Base-by-base conservation (phyloP, 768 basidiomycete species). In the Tylopilus sp. region DNA sequence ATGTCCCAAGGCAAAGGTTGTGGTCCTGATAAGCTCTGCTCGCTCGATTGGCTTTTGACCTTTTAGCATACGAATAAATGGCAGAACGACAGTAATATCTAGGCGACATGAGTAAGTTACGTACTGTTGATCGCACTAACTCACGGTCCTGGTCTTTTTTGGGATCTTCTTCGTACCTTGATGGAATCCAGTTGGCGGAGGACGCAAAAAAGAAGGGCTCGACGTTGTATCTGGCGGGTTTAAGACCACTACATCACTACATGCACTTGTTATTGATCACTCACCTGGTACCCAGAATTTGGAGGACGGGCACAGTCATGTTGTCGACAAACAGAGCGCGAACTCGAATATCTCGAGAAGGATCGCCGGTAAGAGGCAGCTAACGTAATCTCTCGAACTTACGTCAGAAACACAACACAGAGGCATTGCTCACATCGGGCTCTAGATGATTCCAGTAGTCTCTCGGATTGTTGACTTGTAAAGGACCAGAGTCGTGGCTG, bases 131-230 rank as follows among this genome's bases (percentile, higher is more conserved):
- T 46, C 43, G 48, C 48, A 23, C 53, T 33, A 20, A 71, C 81
- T 58, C 58, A 84, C 81, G 82, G 67, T 85, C 83, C 56, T 67
- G 52, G 0, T 66, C 64, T 21, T 61, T 51, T 20, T 60, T 53
- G 2, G 75, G 64, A 36, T 78, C 77, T 58, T 83, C 82, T 53
- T 83, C 75, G 39, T 79, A 86, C 47, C 82, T 78, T 1, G 81
- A 80, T 0, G 84, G 85, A 41, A 85, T 86, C 82, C 82, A 83
- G 55, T 80, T 83, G 13, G 77, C 61, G 0, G 82, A 79, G 1
- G n/a, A n/a, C n/a, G n/a, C n/a, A n/a, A n/a, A n/a, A n/a, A n/a
- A n/a, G n/a, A n/a, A n/a, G n/a, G n/a, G 82, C 53, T 84, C 83
- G 36, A 84, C 73, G 49, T 75, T 75, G 53, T 78, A 82, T 60